Base-by-base conservation (phyloP, 2,329 filamentous ascomycete species). In the Hypoxylon sp. region DNA sequence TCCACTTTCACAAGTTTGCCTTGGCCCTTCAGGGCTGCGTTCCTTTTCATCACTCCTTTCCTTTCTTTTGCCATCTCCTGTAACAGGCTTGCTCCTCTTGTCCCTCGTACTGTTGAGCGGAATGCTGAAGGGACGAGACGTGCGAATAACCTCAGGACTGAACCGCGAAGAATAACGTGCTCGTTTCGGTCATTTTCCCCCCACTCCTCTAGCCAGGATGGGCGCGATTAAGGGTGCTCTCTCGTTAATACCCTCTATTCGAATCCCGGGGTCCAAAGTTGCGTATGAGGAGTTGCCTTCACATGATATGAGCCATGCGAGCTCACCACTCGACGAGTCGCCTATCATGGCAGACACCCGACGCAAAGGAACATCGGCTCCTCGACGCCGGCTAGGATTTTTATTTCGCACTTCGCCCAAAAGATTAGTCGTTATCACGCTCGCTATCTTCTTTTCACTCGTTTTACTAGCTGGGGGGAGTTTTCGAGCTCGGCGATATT, bases 321-420 rank as follows among this genome's bases (percentile, higher is more conserved):
- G 51, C 45, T 66, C 66, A 32, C 62, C 65, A 3, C 30, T 65
- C 20, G 64, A 58, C 50, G 65, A 53, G 11, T 60, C 61, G 18
- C 59, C 70, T 42, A 69, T 64, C 28, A 68, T 72, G 53, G 62
- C 71, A 26, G 66, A 70, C 22, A 42, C 55, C 56, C 61, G 69
- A 65, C 67, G 63, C 60, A 66, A 68, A 61, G 57, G 65, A 18
- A 40, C 60, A 16, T 61, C 66, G 22, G 20, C 40, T 24, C 40
- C 64, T 9, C 64, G 66, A 51, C 70, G 71, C 5, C 64, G 72
- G 50, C 46, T 74, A 3, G 66, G 61, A 16, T 32, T 58, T 22
- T 38, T 71, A 50, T 32, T 73, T 30, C 72, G 71, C 45, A 65
- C 70, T 6, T 74, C 73, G 8, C 72, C 73, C 8, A 71, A 63